Base-by-base conservation (phyloP, 2,329 filamentous ascomycete species). In the Diaporthe caulivora region DNA sequence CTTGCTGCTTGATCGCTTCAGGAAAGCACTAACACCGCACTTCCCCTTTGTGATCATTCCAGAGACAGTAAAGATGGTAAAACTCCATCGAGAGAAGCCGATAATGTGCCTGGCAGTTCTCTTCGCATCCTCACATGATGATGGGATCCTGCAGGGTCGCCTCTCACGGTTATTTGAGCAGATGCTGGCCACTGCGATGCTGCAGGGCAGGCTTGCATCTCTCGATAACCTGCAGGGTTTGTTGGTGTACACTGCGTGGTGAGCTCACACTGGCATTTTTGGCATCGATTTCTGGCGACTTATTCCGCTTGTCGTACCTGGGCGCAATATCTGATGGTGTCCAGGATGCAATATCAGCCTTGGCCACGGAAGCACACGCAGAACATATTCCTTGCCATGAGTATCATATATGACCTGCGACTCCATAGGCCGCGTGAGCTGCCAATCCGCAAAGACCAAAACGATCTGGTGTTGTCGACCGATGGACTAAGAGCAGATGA, bases 101-200 rank as follows among this genome's bases (percentile, higher is more conserved):
- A 49, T 65, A 17, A 26, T 65, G 11, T 65, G 60, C 29, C 60
- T 65, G 17, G 60, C 60, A 37, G 10, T 65, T 51, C 42, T 65
- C 21, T 65, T 65, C 13, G 60, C 60, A 18, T 34, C 60, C 21
- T 34, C 60, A 6, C 21, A 49, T 18, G 60, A 65, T 17, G 21
- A 65, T 18, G 44, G 44, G 11, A 6, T 4, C 5, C 7, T 65
- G 0, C 60, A 65, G 21, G 42, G 4, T 29, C 60, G 29, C 11
- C 21, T 65, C 60, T 31, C 60, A 1, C 42, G 42, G 11, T 15
- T 65, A 3, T 65, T 65, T 24, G 60, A 65, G 26, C 42, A 51
- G 29, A 34, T 49, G 60, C 21, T 65, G 42, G 60, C 29, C 18
- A 51, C 24, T 34, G 29, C 11, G 17, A 29, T 65, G 13, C 26